Evolutionary conservation across 306 rosid species (phyloP), one percentile per base, ranked within the genome.

Genomic region (Quercus rubra): DNA sequence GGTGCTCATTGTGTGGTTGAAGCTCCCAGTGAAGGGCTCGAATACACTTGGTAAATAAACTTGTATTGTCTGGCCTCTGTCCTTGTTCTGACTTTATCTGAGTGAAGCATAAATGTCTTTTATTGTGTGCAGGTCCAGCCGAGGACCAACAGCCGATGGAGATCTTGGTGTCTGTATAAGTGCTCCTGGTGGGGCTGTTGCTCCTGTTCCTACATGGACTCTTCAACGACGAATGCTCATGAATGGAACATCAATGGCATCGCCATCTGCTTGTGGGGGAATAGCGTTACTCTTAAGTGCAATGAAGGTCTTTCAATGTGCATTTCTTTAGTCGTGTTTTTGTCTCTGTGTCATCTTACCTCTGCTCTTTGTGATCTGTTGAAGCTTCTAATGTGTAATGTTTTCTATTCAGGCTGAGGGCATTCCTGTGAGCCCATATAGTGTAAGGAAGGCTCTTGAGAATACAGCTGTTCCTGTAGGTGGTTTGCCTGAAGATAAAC

Each of bases 201-300:
- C 99, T 83, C 97, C 98, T 55, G 99, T 95, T 83, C 99, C 99
- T 63, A 95, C 93, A 1, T 95, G 99, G 99, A 95, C 99, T 82
- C 98, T 95, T 75, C 99, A 95, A 80, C 85, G 90, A 55, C 97
- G 99, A 33, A 95, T 85, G 99, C 98, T 95, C 69, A 93, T 93
- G 99, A 95, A 93, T 81, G 99, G 99, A 88, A 95, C 99, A 5
- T 95, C 99, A 83, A 95, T 95, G 99, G 83, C 99, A 67, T 95
- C 99, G 66, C 99, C 99, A 63, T 91, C 97, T 84, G 99, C 99
- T 17, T 95, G 99, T 86, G 99, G 99, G 28, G 98, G 99, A 84
- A 86, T 85, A 83, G 97, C 99, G 6, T 88, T 95, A 84, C 88
- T 95, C 69, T 81, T 93, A 81, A 95, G 99, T 89, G 99, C 98